phyloP scores from a whole-genome alignment of 768 basidiomycete species.

The Mycena kentingensis region DNA sequence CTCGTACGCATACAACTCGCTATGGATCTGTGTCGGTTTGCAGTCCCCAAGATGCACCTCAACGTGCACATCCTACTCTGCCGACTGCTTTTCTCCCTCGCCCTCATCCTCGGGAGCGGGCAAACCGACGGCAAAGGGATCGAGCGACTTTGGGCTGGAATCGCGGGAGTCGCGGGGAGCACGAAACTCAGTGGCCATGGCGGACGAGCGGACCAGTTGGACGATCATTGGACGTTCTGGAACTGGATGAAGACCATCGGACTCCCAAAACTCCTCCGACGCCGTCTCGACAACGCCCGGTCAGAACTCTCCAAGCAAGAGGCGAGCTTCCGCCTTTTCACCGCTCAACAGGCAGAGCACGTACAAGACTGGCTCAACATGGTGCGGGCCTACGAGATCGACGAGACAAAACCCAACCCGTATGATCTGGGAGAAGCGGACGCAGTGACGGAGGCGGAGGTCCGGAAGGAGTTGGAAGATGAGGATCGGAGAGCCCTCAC shows the following conservation, averaged over 20 bases:
- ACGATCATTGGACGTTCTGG: no score
- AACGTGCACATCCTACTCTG: slow-evolving; percentile 26
- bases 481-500: neutral
- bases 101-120: slow-evolving; percentile 26
- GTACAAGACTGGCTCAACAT: neutral
- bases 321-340: neutral
- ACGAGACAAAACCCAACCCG: neutral
- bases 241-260: slow-evolving; percentile 29
- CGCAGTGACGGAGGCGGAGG: neutral
- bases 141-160: slow-evolving; percentile 31
- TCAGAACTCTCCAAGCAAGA: neutral
- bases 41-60: slow-evolving; percentile 33
- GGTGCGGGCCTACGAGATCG: slow-evolving; percentile 7
- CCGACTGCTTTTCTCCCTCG: slow-evolving; percentile 26
- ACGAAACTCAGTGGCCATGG: slow-evolving; percentile 39
- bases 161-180: slow-evolving; percentile 29
- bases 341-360: neutral
- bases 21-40: slow-evolving; percentile 18
- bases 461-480: neutral
- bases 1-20: slow-evolving; percentile 13
- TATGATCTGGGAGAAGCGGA: neutral
- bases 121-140: slow-evolving; percentile 37
- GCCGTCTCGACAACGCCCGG: neutral
- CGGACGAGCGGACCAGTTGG: slow-evolving; percentile 27
- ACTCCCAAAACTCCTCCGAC: slow-evolving; percentile 20